These are phyloP conservation scores for Ganoderma boninense DNA, from an alignment of 1,284 basidiomycete species.

Conservation along the genomic window DNA sequence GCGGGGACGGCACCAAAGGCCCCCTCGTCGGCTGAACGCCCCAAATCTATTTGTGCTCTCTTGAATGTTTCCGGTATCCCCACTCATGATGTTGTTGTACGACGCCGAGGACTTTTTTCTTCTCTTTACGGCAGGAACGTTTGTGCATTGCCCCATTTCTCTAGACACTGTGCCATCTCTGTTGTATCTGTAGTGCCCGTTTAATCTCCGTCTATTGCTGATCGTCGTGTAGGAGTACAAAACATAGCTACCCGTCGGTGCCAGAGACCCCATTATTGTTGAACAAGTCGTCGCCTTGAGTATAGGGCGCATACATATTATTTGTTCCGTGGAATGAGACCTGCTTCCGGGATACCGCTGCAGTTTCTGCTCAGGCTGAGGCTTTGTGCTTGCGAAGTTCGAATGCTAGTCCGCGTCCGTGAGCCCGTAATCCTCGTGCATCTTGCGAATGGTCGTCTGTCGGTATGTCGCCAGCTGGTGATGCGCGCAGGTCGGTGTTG, in stretches of 20 bases:
- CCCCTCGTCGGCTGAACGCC: constrained; percentile 25
- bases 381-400: not conserved
- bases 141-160: not conserved
- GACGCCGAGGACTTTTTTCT: not conserved
- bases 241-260: not conserved
- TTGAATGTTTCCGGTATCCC: not conserved
- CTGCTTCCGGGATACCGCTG: not conserved
- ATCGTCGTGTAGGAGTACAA: not conserved
- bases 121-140: not conserved
- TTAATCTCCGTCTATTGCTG: constrained; percentile 13
- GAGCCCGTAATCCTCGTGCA: constrained; percentile 77
- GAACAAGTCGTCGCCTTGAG: not conserved
- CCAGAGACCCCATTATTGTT: not conserved
- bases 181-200: constrained; percentile 22
- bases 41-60: not conserved
- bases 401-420: constrained; percentile 48
- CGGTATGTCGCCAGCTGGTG: constrained; percentile 69
- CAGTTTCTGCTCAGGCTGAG: not conserved
- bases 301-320: not conserved
- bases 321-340: not conserved
- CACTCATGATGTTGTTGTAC: not conserved
- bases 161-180: not conserved
- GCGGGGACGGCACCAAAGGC: constrained; percentile 43
- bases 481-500: not conserved
- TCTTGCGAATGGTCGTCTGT: constrained; percentile 70